Conservation (phyloP, 257 asterid genomes). For the Solanum piurae region DNA sequence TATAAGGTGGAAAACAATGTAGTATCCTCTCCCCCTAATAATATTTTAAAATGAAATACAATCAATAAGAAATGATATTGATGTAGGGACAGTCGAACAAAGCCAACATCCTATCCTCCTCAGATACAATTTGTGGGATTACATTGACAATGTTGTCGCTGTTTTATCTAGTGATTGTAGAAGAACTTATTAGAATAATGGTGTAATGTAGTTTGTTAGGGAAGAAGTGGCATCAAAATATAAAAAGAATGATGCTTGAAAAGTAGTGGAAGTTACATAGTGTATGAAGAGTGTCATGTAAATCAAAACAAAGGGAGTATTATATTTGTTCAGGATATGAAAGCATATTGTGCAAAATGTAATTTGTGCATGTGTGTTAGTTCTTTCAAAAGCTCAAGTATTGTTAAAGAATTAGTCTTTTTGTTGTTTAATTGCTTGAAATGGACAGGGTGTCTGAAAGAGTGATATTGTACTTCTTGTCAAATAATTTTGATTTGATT, state of each 20-base stretch:
- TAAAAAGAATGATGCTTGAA: neutral
- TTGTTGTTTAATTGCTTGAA: neutral
- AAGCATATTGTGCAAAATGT: neutral
- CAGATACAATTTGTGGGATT: neutral
- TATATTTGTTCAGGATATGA: neutral
- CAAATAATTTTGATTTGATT: neutral
- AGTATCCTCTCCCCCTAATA: neutral
- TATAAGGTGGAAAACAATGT: neutral
- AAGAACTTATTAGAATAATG: neutral
- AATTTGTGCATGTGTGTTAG: neutral
- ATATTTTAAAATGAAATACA: neutral
- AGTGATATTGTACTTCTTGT: neutral
- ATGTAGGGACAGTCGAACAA: neutral
- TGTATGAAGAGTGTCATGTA: neutral
- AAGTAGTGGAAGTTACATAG: neutral
- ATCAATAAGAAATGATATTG: neutral
- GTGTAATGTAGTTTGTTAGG: neutral
- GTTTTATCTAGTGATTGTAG: neutral
- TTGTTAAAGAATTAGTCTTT: neutral
- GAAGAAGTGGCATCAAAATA: neutral
- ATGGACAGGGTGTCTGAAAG: neutral
- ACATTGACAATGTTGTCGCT: neutral
- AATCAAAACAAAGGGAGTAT: neutral
- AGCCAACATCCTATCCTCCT: neutral
- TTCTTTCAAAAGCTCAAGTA: neutral